phyloP scores from a whole-genome alignment of 176 grass and related monocot species.

The Aechmea fasciata region DNA sequence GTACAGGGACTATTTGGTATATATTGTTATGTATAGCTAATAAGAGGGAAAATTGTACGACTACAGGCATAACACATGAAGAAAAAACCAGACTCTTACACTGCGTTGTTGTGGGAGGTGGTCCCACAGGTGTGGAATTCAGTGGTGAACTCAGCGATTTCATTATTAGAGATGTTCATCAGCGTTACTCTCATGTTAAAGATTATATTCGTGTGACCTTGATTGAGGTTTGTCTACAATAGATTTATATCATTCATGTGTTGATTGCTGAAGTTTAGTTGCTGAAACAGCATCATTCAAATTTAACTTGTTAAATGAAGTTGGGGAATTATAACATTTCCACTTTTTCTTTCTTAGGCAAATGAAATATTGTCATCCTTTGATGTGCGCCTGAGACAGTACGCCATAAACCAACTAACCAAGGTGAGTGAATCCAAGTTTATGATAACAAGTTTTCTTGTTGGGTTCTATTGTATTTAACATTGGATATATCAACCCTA shows the following conservation, averaged over 20 bases:
- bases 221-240: slow-evolving; percentile 63
- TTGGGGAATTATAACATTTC: not conserved
- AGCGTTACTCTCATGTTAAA: slow-evolving; percentile 90
- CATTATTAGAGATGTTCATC: slow-evolving; percentile 76
- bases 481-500: not conserved
- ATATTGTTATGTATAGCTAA: no score
- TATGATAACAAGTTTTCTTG: not conserved
- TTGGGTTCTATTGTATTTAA: not conserved
- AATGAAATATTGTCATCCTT: slow-evolving; percentile 96
- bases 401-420: slow-evolving; percentile 72
- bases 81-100: slow-evolving; percentile 85
- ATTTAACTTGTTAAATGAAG: not conserved
- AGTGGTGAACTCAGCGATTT: slow-evolving; percentile 99
- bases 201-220: slow-evolving; percentile 88
- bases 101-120: slow-evolving; percentile 96
- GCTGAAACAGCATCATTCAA: no score
- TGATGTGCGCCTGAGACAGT: slow-evolving; percentile 88
- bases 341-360: slow-evolving; percentile 49
- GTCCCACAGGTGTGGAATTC: slow-evolving; percentile 95
- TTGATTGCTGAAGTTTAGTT: not conserved
- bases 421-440: slow-evolving; percentile 40
- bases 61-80: slow-evolving; percentile 62
- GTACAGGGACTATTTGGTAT: no score
- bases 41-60: not conserved
- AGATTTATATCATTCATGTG: not conserved